phyloP scores from a whole-genome alignment of 495 filamentous ascomycete species.

The Aspergillus diversus region DNA sequence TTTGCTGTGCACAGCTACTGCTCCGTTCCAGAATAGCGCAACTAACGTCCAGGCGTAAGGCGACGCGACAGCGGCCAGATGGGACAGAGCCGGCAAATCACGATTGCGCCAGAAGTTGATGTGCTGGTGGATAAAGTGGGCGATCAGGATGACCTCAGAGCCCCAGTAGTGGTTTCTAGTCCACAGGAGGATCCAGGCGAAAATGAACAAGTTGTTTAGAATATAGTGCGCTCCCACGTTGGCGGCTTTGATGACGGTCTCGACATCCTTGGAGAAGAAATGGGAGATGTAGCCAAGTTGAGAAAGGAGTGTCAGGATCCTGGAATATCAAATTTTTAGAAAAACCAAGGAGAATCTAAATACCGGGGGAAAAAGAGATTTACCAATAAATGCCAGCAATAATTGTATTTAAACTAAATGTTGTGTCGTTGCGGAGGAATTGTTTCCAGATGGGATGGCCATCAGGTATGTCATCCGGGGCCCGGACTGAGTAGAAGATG shows the following conservation, averaged over 20 bases:
- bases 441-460: slow-evolving; percentile 68
- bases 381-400: slow-evolving; percentile 82
- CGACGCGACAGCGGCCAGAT: slow-evolving; percentile 71
- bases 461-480: slow-evolving; percentile 62
- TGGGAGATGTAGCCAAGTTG: slow-evolving; percentile 77
- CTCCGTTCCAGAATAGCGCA: slow-evolving; percentile 84
- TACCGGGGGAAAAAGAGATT: not conserved
- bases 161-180: slow-evolving; percentile 71
- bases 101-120: slow-evolving; percentile 79
- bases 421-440: slow-evolving; percentile 64
- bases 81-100: slow-evolving; percentile 68
- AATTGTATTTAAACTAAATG: slow-evolving; percentile 73
- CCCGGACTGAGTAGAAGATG: slow-evolving; percentile 69
- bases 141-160: slow-evolving; percentile 71
- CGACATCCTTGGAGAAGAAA: slow-evolving; percentile 67
- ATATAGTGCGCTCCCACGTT: slow-evolving; percentile 84
- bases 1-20: slow-evolving; percentile 67
- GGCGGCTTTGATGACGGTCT: slow-evolving; percentile 67
- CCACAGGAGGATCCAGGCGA: slow-evolving; percentile 82
- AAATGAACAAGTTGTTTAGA: slow-evolving; percentile 77
- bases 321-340: slow-evolving; percentile 28
- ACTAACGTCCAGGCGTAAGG: slow-evolving; percentile 85
- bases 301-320: slow-evolving; percentile 73
- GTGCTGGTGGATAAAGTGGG: slow-evolving; percentile 80
- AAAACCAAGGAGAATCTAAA: not conserved